A percentile compares a stretch with the other conserved stretches of the same genome.
Conservation (phyloP, 192 early-diverging fungal genomes). For the Geosiphon pyriformis region DNA sequence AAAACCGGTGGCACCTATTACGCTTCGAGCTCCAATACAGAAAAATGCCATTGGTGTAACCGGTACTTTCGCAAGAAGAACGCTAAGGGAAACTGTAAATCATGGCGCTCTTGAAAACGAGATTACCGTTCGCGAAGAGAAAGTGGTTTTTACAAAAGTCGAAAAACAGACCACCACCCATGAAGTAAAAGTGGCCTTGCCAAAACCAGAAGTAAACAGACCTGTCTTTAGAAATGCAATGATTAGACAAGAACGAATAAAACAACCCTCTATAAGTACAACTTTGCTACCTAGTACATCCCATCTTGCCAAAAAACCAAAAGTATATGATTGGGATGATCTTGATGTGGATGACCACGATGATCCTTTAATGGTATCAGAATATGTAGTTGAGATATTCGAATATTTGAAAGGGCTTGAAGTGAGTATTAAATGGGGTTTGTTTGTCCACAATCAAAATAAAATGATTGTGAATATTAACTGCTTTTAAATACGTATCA, state of each 20-base stretch:
- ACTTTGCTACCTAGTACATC: not conserved
- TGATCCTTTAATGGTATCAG: slow-evolving; percentile 91
- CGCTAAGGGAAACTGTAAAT: not conserved
- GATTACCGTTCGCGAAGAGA: not conserved
- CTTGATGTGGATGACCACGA: slow-evolving; percentile 69
- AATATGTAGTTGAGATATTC: slow-evolving; percentile 93
- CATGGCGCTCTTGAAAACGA: not conserved
- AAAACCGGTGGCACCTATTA: not conserved
- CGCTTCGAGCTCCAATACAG: not conserved
- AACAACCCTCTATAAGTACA: not conserved
- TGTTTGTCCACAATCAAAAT: not conserved
- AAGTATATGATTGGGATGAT: slow-evolving; percentile 55
- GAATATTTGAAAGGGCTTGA: slow-evolving; percentile 75
- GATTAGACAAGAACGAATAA: too few relatives aligned
- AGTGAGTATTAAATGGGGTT: slow-evolving; percentile 29
- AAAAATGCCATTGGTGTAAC: not conserved
- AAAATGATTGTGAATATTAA: not conserved
- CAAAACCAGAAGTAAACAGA: not conserved
- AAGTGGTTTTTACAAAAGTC: not conserved
- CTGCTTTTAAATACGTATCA: slow-evolving; percentile 36
- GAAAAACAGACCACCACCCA: not conserved
- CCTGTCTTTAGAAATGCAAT: too few relatives aligned
- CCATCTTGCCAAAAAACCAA: slow-evolving; percentile 24
- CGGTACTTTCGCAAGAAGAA: not conserved
- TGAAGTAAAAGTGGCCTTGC: not conserved